Base-by-base conservation (phyloP, 352 stramenopile genomes). In the Phytophthora ramorum region DNA sequence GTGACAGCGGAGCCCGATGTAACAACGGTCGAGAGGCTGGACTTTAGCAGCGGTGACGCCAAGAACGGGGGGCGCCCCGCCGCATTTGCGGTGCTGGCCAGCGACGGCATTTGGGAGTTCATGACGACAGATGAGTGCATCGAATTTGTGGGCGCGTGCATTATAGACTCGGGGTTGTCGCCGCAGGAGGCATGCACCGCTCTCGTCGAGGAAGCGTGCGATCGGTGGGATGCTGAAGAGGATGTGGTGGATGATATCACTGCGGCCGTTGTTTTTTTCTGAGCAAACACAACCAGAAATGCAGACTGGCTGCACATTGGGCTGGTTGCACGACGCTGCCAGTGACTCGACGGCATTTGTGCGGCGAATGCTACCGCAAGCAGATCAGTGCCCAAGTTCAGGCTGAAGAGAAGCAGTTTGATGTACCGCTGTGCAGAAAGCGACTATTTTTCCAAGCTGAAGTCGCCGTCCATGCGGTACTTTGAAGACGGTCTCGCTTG, bases 101-200 rank as follows among this genome's bases (percentile, higher is more conserved):
- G 81, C 35, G 87, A 96, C 50, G 89, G 89, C 19, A 76, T 96
- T 22, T 96, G 89, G 87, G 87, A 96, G 68, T 93, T 95, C 58
- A 85, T 96, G 71, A 78, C 76, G 38, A 84, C 70, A 13, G 78
- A 89, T 17, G 83, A 94, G 52, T 92, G 85, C 54, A 75, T 94
- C 28, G 71, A 75, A 32, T 85, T 92, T 58, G 77, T 92, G 8
- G 57, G 71, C 52, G 51, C 63, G 49, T 92, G 83, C 52, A 78
- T 93, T 20, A 24, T 69, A 22, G 63, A 80, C 16, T 63, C 48
- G 0, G 59, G 59, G 5, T 89, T 91, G 72, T 73, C 58, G 10
- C 78, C 87, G n/a, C 83, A 93, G 57, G 73, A 89, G 46, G 63
- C 80, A 16, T 92, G 83, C 58, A 81, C 89, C 32, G 75, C 79